Conservation (phyloP, 1,284 basidiomycete species). For the Ustilago trichophora region DNA sequence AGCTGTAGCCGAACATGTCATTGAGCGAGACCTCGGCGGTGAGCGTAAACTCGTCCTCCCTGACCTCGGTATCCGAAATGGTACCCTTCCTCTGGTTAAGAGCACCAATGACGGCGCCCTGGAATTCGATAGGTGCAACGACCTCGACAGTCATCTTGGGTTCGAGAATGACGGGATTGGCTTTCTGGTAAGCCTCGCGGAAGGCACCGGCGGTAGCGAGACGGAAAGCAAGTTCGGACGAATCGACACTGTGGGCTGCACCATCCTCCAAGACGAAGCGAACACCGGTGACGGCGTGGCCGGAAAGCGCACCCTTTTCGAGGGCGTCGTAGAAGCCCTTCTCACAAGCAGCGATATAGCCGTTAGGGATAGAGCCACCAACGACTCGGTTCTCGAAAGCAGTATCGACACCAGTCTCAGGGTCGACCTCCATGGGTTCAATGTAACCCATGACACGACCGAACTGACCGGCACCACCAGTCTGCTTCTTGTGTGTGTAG, state of each 20-base stretch:
- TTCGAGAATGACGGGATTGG: constrained; percentile 85
- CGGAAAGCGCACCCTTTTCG: constrained; percentile 88
- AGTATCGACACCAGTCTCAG: constrained; percentile 83
- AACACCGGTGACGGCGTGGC: constrained; percentile 86
- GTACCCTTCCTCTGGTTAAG: constrained; percentile 92
- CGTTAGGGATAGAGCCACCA: constrained; percentile 88
- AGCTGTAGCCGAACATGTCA: constrained; percentile 92
- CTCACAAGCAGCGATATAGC: constrained; percentile 93
- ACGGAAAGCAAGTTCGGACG: constrained; percentile 94
- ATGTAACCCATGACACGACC: constrained; percentile 88
- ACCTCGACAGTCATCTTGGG: constrained; percentile 99
- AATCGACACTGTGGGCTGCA: constrained; percentile 92
- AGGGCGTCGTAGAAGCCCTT: constrained; percentile 97
- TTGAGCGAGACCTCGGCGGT: constrained; percentile 92
- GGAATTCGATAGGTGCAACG: constrained; percentile 94
- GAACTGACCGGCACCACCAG: constrained; percentile 95
- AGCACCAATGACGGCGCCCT: constrained; percentile 93
- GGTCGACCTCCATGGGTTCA: constrained; percentile 85
- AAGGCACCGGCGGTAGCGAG: constrained; percentile 90
- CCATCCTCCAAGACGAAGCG: constrained; percentile 92
- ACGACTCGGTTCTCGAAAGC: constrained; percentile 89
- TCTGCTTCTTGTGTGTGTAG: constrained; percentile 98
- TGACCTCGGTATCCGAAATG: constrained; percentile 93
- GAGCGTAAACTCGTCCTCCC: constrained; percentile 95
- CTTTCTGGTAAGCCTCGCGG: constrained; percentile 84